Base-by-base conservation (phyloP, 2,329 filamentous ascomycete species). In the Fusarium zealandicum region DNA sequence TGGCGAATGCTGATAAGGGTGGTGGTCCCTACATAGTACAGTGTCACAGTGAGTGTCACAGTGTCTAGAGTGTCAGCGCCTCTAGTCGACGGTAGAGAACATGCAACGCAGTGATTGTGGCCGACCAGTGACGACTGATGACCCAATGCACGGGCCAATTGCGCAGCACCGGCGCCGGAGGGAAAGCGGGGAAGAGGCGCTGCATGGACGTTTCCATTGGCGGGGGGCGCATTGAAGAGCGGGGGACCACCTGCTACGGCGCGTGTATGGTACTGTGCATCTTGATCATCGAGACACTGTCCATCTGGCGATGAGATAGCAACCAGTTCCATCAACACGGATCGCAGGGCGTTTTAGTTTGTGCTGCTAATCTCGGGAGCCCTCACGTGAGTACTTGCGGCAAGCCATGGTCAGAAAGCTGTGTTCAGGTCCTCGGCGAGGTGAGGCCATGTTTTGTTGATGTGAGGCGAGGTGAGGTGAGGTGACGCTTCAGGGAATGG, bases 1-100 rank as follows among this genome's bases (percentile, higher is more conserved):
- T 64, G 59, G 59, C 51, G 49, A 58, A 65, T 53, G 51, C 49
- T 63, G 64, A 67, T 61, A 67, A 66, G 64, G 48, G 54, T 39
- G 42, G 37, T 32, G 28, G 38, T 39, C 38, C 46, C 33, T 38
- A 30, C 39, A 44, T 43, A 30, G 44, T 14, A 32, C 30, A 45
- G 31, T 37, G 42, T 35, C 55, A 41, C n/a, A n/a, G n/a, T n/a
- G n/a, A n/a, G n/a, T n/a, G n/a, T n/a, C n/a, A n/a, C n/a, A n/a
- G n/a, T n/a, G n/a, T n/a, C n/a, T 59, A 50, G 57, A 48, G 54
- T 57, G 46, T 35, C 44, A 53, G 50, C 22, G 36, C 28, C 33
- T 36, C 31, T 22, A 10, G 35, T 33, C 18, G 17, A 41, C 37
- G 43, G n/a, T 20, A 40, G 14, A 43, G 45, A 54, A 45, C 51